Evolutionary conservation across 1,284 basidiomycete species (phyloP), one percentile per base, ranked within the genome.

Genomic region (Naganishia liquefaciens): DNA sequence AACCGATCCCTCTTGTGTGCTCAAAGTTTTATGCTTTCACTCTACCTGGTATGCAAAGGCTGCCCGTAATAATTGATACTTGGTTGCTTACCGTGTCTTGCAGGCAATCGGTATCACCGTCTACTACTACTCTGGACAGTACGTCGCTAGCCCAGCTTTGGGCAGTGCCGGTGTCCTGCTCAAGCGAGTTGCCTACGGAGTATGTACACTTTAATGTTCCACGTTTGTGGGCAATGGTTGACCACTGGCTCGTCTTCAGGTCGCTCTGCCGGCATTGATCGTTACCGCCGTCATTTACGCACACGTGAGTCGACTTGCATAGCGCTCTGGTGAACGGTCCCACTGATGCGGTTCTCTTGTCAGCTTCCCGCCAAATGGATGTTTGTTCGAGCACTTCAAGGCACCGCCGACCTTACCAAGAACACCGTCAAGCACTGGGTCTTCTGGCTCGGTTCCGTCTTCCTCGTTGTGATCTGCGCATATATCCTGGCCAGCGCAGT

Each of bases 391-490:
- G 69, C 84, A 61, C 84, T 88, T 71, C 81, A 85, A n/a, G 80
- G 81, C 66, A 81, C 83, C 13, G 74, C 75, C 11, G 86, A 88
- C 72, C 73, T 88, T 55, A 81, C 86, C 67, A 79, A 78, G 7
- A 84, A 87, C 70, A 85, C 85, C 0, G 23, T 81, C n/a, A 77
- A 82, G 10, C 86, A 87, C 60, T 88, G 86, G 86, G 70, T 75
- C 21, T 77, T 80, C 3, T 88, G 87, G 86, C 75, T 78, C 51
- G 68, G 74, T 2, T 77, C 84, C 19, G 83, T 83, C 67, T 75
- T 83, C 63, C 67, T 73, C n/a, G 76, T 80, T 27, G 80, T 83
- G 21, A 74, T 80, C 1, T 69, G 84, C 49, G 82, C 84, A 0
- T 85, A 83, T 73, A 74, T 87, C 30, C 75, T 87, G 27, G 84